phyloP scores from a whole-genome alignment of 331 rosid genomes.

The Dryas integrifolia region DNA sequence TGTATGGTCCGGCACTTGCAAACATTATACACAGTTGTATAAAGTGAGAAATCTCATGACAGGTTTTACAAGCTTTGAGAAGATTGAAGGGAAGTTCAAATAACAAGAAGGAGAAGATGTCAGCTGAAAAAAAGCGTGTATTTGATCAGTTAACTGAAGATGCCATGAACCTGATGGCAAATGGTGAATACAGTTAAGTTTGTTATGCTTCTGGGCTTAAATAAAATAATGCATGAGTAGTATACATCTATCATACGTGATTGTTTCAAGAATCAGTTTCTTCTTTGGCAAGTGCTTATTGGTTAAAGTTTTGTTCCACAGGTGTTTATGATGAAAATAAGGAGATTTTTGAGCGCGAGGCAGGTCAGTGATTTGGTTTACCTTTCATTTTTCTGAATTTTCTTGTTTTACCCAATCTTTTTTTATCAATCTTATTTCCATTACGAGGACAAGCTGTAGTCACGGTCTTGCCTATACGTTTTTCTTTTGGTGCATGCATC shows the following conservation, averaged over 20 bases:
- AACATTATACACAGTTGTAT: not conserved
- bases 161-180: slow-evolving; percentile 61
- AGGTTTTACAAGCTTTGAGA: slow-evolving; percentile 74
- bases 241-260: not conserved
- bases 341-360: slow-evolving; percentile 86
- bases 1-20: not conserved
- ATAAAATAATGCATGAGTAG: slow-evolving; percentile 9
- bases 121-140: slow-evolving; percentile 56
- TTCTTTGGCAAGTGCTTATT: slow-evolving; percentile 10
- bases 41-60: not conserved
- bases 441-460: not conserved
- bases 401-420: not conserved
- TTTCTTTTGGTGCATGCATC: not conserved
- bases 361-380: slow-evolving; percentile 49
- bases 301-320: slow-evolving; percentile 32
- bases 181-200: slow-evolving; percentile 78
- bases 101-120: slow-evolving; percentile 86
- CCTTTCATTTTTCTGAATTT: not conserved
- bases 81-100: slow-evolving; percentile 74
- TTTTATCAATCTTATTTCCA: not conserved
- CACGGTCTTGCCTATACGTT: not conserved
- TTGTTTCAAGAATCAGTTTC: slow-evolving; percentile 3
- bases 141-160: slow-evolving; percentile 98
- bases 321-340: slow-evolving; percentile 81
- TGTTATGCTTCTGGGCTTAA: slow-evolving; percentile 12